A percentile compares a stretch with the other conserved stretches of the same genome.
phyloP scores from a whole-genome alignment of 1,284 basidiomycete genomes.

The Trametes pubescens region DNA sequence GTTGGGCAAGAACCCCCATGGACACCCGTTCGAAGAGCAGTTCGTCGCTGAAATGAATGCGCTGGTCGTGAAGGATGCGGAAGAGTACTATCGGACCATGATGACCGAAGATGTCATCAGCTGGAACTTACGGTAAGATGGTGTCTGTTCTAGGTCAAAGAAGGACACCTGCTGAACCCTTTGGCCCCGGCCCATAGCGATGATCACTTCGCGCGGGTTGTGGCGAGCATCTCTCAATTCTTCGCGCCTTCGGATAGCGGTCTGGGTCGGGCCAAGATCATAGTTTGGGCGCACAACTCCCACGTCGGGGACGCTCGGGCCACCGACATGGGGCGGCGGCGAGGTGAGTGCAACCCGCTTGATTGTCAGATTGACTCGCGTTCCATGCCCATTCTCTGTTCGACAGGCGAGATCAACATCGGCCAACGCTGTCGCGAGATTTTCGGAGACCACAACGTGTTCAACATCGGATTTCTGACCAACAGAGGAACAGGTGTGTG shows the following conservation, averaged over 20 bases:
- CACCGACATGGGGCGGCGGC: constrained; percentile 40
- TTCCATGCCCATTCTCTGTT: background rate
- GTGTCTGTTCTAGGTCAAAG: background rate
- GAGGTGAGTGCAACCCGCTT: constrained; percentile 24
- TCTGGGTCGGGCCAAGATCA: constrained; percentile 36
- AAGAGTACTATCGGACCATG: constrained; percentile 43
- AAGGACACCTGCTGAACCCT: background rate
- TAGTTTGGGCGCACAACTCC: constrained; percentile 44
- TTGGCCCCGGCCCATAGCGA: constrained; percentile 29
- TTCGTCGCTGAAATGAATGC: constrained; percentile 44
- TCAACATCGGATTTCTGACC: constrained; percentile 41
- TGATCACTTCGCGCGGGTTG: constrained; percentile 40
- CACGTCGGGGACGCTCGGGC: constrained; percentile 42
- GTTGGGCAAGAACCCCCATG: constrained; percentile 14
- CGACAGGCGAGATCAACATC: constrained; percentile 40
- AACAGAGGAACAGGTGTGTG: constrained; percentile 39
- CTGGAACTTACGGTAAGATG: constrained; percentile 38
- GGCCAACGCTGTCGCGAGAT: constrained; percentile 43
- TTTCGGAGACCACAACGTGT: constrained; percentile 39
- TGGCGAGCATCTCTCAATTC: constrained; percentile 34
- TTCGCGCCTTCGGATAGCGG: constrained; percentile 26
- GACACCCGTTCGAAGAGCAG: constrained; percentile 37
- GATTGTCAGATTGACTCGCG: background rate
- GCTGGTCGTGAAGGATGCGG: constrained; percentile 40
- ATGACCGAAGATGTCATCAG: constrained; percentile 36